Evolutionary conservation across 2,329 filamentous ascomycete genomes (phyloP).

Genomic region (Colletotrichum coccodes): DNA sequence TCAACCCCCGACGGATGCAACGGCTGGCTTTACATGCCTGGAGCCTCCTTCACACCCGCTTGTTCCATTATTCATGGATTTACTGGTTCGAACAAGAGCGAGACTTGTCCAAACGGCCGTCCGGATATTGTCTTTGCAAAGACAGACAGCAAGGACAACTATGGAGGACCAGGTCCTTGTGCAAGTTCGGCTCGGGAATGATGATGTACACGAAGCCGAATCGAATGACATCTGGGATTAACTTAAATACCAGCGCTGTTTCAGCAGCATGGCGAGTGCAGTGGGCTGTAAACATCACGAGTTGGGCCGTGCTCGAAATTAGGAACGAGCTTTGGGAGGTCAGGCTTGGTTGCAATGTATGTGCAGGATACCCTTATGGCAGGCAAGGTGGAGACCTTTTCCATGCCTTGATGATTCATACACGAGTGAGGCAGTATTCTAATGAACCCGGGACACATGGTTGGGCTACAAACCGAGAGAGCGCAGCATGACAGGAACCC

Average conservation of each 20-base stretch:
- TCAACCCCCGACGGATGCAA: constrained; percentile 31
- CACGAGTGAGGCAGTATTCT: not conserved
- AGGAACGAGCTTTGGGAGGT: not conserved
- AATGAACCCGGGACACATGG: too few species aligned
- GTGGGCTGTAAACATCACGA: not conserved
- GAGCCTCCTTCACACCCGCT: constrained; percentile 1
- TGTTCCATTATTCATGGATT: constrained; percentile 34
- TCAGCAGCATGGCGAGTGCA: not conserved
- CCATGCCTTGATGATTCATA: not conserved
- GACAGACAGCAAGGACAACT: not conserved
- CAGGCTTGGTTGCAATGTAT: not conserved
- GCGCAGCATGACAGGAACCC: too few species aligned
- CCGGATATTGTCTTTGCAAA: constrained; percentile 31
- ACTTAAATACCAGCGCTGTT: too few species aligned
- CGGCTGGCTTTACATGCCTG: constrained; percentile 32
- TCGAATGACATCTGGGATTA: too few species aligned
- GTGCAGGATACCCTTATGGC: not conserved
- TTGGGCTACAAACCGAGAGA: too few species aligned
- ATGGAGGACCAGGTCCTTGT: constrained; percentile 31
- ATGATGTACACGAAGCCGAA: not conserved
- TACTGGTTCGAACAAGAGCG: constrained; percentile 15
- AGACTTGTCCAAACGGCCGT: constrained; percentile 28
- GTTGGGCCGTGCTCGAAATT: too few species aligned
- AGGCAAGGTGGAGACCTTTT: not conserved
- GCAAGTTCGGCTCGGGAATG: constrained; percentile 1